These are phyloP conservation scores for Leishmania guyanensis DNA, from an alignment of 208 protist genomes.

Conservation along the genomic window DNA sequence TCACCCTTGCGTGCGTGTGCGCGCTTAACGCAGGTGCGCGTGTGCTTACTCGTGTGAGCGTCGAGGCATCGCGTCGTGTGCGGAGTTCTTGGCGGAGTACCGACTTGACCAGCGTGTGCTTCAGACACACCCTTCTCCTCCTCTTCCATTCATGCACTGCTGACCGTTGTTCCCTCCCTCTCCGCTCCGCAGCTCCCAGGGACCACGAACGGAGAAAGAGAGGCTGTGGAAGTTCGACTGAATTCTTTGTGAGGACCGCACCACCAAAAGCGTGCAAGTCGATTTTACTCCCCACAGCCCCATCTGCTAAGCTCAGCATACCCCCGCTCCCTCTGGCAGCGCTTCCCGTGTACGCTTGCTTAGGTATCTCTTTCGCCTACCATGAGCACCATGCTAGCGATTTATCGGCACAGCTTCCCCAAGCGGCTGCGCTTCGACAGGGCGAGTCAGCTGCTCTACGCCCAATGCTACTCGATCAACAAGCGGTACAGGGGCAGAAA, in stretches of 20 bases:
- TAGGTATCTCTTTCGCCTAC: background rate
- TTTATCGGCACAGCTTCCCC: constrained; percentile 77
- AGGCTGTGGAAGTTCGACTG: background rate
- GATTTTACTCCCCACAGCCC: background rate
- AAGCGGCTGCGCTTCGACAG: constrained; percentile 84
- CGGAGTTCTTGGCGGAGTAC: background rate
- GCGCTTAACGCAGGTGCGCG: background rate
- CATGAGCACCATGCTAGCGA: constrained; percentile 67
- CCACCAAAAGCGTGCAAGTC: background rate
- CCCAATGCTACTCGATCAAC: constrained; percentile 64
- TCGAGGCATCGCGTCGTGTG: background rate
- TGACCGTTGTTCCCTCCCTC: background rate
- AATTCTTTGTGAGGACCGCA: background rate
- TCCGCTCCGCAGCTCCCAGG: background rate
- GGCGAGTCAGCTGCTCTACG: constrained; percentile 79
- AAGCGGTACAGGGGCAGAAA: constrained; percentile 73
- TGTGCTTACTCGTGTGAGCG: background rate
- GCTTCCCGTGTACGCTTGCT: background rate
- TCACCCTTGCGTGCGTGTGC: constrained; percentile 1
- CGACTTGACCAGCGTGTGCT: background rate
- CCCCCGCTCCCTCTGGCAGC: background rate
- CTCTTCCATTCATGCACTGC: background rate
- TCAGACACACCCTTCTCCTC: background rate
- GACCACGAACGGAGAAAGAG: background rate
- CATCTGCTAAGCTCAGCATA: too few species aligned